phyloP scores from a whole-genome alignment of 306 rosid species.

The Dalbergia cochinchinensis region DNA sequence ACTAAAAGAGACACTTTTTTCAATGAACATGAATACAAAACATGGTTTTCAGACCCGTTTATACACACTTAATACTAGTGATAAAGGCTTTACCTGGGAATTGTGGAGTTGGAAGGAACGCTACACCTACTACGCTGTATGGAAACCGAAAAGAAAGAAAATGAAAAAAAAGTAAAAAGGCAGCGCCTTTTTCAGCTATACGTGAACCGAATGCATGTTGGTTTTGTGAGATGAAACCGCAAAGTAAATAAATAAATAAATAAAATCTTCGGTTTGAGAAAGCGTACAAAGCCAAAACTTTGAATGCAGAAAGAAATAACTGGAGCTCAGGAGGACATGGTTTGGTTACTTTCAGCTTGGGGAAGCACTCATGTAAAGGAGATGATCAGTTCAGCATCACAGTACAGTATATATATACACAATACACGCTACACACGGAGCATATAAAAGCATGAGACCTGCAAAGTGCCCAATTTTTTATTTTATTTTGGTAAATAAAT shows the following conservation, averaged over 20 bases:
- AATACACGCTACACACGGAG: too few species aligned
- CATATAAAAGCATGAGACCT: too few species aligned
- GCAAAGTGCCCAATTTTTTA: too few species aligned
- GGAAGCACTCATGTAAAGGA: too few species aligned
- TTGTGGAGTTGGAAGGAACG: too few species aligned
- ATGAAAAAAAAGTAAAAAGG: not conserved
- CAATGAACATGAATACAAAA: not conserved
- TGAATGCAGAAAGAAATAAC: not conserved
- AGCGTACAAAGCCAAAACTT: not conserved
- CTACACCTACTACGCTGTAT: not conserved
- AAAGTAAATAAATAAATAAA: too few species aligned
- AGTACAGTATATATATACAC: too few species aligned
- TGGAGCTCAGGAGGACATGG: not conserved
- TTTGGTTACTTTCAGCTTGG: too few species aligned
- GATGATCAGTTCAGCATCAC: too few species aligned
- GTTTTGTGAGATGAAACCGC: not conserved
- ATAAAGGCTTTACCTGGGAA: not conserved
- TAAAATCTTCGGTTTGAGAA: not conserved
- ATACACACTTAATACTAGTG: not conserved
- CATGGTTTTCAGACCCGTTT: not conserved
- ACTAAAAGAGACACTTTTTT: not conserved
- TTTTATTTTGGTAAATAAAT: too few species aligned
- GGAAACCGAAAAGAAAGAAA: not conserved
- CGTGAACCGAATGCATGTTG: not conserved
- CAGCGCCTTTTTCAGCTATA: not conserved